Evolutionary conservation across 2,329 filamentous ascomycete species (phyloP).

Genomic region (Aspergillus brasiliensis): DNA sequence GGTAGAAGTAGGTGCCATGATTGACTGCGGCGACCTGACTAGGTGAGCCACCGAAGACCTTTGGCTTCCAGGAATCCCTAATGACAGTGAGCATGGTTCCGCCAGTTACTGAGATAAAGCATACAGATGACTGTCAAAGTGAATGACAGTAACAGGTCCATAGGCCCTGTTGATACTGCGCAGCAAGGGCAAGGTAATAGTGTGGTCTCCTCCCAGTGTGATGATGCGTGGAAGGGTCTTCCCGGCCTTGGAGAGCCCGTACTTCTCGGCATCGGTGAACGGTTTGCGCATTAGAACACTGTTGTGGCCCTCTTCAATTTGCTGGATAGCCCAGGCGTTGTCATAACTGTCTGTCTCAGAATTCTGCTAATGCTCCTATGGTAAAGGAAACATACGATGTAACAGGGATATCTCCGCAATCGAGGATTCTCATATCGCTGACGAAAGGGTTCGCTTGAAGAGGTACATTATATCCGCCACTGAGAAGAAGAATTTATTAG

Average conservation of each 20-base stretch:
- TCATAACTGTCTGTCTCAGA: slow-evolving; percentile 62
- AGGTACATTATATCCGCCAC: slow-evolving; percentile 85
- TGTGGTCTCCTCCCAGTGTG: slow-evolving; percentile 61
- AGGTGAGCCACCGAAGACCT: slow-evolving; percentile 82
- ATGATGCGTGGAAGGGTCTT: slow-evolving; percentile 80
- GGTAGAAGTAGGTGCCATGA: slow-evolving; percentile 88
- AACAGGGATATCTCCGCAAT: slow-evolving; percentile 83
- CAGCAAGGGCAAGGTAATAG: slow-evolving; percentile 53
- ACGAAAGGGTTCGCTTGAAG: slow-evolving; percentile 78
- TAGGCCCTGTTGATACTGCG: slow-evolving; percentile 66
- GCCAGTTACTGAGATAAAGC: not conserved
- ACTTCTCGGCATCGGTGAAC: slow-evolving; percentile 66
- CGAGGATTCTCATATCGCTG: slow-evolving; percentile 76
- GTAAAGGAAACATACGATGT: slow-evolving; percentile 64
- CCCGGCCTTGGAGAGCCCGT: slow-evolving; percentile 69
- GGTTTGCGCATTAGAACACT: slow-evolving; percentile 71
- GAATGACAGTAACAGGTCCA: slow-evolving; percentile 65
- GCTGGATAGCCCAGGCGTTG: slow-evolving; percentile 76
- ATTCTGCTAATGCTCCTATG: too few relatives aligned
- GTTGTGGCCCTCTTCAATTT: slow-evolving; percentile 85
- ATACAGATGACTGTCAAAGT: slow-evolving; percentile 64
- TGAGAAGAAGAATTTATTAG: slow-evolving; percentile 56
- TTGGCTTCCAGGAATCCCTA: slow-evolving; percentile 69
- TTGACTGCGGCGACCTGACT: slow-evolving; percentile 76
- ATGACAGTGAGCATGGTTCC: not conserved